Evolutionary conservation across 2,329 filamentous ascomycete species (phyloP), one percentile per base, ranked within the genome.

Genomic region (Pyrenophora seminiperda): DNA sequence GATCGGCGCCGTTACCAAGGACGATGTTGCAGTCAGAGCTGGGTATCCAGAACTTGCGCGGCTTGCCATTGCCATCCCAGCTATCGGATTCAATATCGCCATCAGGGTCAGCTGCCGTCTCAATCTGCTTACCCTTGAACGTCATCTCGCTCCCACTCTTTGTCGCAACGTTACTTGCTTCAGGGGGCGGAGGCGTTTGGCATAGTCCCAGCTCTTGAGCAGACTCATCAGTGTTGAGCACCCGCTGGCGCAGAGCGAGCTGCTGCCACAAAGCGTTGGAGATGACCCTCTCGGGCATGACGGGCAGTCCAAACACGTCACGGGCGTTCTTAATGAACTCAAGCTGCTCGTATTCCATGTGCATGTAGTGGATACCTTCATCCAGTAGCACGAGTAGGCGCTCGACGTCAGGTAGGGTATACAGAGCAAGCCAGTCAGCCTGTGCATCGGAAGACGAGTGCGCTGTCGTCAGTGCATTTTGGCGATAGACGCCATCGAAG

Each of bases 341-440:
- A 7, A 84, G 66, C 52, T 83, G 80, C 56, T 84, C 82, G 52
- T 83, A 83, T 29, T 81, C 77, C 58, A 84, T 75, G 62, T 84
- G 82, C 3, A 83, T 74, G 66, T 83, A 84, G 60, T 84, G 81
- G 7, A 84, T 82, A 0, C 81, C 82, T 66, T 83, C 79, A 49
- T 84, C 81, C 3, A 84, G 68, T 2, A 84, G 68, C 0, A 82
- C 80, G 6, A 83, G 67, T 4, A 84, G 68, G 7, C 81, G 80
- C 56, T 81, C 80, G 34, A 84, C 75, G 33, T 83, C 81, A 0
- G 77, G 75, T 34, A 78, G 73, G 0, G 79, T 81, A 62, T 83
- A 83, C 3, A 81, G 68, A 5, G 75, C 68, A 22, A 81, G 66
- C 76, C 79, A 83, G 2, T 72, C 69, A 32, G 76, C 72, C 44